Evolutionary conservation across 2,329 filamentous ascomycete genomes (phyloP).

Genomic region (Chrysoporthe puriensis): DNA sequence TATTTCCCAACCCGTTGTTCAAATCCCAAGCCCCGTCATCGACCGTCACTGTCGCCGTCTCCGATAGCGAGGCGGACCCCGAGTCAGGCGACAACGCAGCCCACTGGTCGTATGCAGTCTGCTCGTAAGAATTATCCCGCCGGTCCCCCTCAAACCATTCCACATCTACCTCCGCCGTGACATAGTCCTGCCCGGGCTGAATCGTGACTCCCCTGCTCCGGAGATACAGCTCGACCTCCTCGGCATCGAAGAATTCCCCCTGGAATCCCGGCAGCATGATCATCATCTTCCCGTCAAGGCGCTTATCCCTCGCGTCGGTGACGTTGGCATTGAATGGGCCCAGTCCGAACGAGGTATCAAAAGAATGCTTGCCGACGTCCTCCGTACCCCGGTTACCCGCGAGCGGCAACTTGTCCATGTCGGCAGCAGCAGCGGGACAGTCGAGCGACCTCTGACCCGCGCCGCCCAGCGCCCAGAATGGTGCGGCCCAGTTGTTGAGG

Average conservation of each 20-base stretch:
- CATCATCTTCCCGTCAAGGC: constrained; percentile 51
- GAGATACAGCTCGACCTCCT: constrained; percentile 78
- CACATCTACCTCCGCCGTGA: constrained; percentile 60
- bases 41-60: background rate
- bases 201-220: constrained; percentile 65
- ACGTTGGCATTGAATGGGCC: constrained; percentile 52
- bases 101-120: constrained; percentile 2
- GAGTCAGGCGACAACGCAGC: background rate
- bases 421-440: background rate
- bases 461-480: constrained; percentile 27
- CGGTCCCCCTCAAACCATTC: constrained; percentile 41
- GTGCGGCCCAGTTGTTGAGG: constrained; percentile 26
- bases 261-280: constrained; percentile 65
- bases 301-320: constrained; percentile 45
- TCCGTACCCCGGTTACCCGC: constrained; percentile 43
- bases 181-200: constrained; percentile 61
- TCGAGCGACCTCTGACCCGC: constrained; percentile 18
- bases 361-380: constrained; percentile 34
- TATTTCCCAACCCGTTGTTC: background rate
- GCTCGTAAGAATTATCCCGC: background rate
- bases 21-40: background rate
- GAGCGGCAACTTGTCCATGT: constrained; percentile 30
- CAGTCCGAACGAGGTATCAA: constrained; percentile 44
- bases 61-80: background rate
- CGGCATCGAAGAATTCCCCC: constrained; percentile 76